phyloP scores from a whole-genome alignment of 371 early-diverging fungal genomes.

The Saksenaea vasiformis region DNA sequence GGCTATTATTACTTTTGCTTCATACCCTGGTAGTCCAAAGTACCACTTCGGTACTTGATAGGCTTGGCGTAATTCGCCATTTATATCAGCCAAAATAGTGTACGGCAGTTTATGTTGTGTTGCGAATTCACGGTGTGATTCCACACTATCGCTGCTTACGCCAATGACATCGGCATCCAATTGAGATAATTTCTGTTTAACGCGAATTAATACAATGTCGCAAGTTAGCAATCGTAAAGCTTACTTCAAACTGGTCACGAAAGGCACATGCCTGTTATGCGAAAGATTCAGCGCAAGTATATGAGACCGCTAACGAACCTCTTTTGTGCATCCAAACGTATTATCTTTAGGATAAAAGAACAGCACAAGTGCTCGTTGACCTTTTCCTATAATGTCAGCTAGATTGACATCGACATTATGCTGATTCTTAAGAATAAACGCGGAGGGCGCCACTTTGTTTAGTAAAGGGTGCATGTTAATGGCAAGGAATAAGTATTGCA shows the following conservation, averaged over 20 bases:
- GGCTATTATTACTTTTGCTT: not conserved
- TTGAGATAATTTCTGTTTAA: constrained; percentile 16
- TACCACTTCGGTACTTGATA: constrained; percentile 24
- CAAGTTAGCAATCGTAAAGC: not conserved
- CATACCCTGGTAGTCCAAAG: constrained; percentile 23
- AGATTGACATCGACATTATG: constrained; percentile 25
- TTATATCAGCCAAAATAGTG: constrained; percentile 29
- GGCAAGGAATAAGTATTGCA: not conserved
- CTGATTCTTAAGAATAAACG: constrained; percentile 31
- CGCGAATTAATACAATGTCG: not conserved
- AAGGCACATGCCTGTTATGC: constrained; percentile 24
- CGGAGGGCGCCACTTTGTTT: constrained; percentile 28
- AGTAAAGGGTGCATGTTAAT: constrained; percentile 23
- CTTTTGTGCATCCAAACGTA: constrained; percentile 33
- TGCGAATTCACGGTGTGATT: constrained; percentile 29
- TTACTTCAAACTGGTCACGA: constrained; percentile 25
- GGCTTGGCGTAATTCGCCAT: constrained; percentile 24
- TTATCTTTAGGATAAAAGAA: constrained; percentile 45
- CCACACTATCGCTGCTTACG: constrained; percentile 29
- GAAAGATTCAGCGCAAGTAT: not conserved
- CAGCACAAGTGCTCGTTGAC: constrained; percentile 18
- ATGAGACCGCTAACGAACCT: constrained; percentile 17
- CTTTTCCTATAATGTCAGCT: constrained; percentile 28
- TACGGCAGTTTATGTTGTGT: constrained; percentile 25
- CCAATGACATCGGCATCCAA: constrained; percentile 28